Base-by-base conservation (phyloP, 2,329 filamentous ascomycete genomes). In the Talaromyces sp. region DNA sequence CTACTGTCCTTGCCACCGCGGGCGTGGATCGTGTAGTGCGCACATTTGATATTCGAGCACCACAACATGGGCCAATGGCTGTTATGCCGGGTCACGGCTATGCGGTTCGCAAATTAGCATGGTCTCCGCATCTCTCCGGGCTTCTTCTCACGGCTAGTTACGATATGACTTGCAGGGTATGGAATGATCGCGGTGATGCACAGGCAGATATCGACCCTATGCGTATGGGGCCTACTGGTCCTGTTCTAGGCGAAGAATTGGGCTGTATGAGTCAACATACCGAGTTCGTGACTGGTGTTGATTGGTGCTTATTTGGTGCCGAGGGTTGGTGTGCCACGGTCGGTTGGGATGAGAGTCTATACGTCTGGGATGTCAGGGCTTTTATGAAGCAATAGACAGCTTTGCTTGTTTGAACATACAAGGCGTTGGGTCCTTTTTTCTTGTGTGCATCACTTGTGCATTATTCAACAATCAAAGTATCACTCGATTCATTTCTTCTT, bases 291-390 rank as follows among this genome's bases (percentile, higher is more conserved):
- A 96, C 91, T 3, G 94, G 94, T 7, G 89, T 97, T 0, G 94
- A 99, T 72, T 99, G 95, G 94, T 99, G 94, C 75, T 75, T 99
- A 45, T 99, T 99, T 73, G 94, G 94, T 4, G 88, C 85, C 22
- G 92, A 96, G 63, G 94, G 94, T 5, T 99, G 94, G 94, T 92
- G 92, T 64, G 92, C 94, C 2, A 95, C 89, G 62, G 89, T 89
- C 1, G 92, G 91, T 0, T 99, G 94, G 94, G 94, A 99, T 68
- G 91, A 97, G 77, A 83, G 86, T 65, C 82, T 99, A 10, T 78
- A 95, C 66, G 84, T 99, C 5, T 99, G 93, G 93, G 94, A 99
- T 77, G 89, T 92, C 39, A 86, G 85, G 65, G 80, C 81, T 11
- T 73, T 84, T 48, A 88, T 89, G 83, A 63, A 50, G 56, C 35